Base-by-base conservation (phyloP, 2,329 filamentous ascomycete genomes). In the Curvularia verruculosa region DNA sequence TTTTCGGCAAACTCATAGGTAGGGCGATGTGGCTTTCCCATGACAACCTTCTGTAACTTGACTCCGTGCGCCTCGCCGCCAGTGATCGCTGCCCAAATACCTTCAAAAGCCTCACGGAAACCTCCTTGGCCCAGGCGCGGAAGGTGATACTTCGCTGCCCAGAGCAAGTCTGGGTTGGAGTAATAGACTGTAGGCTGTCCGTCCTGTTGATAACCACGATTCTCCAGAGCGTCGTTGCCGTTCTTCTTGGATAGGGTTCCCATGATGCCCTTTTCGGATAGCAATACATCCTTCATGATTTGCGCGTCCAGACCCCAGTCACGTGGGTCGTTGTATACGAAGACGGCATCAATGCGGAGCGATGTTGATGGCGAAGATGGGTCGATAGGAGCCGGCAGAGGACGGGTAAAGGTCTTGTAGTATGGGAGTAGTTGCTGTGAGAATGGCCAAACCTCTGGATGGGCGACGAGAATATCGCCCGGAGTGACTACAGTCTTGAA, bases 301-400 rank as follows among this genome's bases (percentile, higher is more conserved):
- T 96, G 90, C 2, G 87, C 87, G 75, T 98, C 94, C 9, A 97
- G 83, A 0, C 90, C 92, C 95, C 95, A 99, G 80, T 99, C 95
- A 54, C 95, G 86, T 3, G 95, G 93, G 76, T 98, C 95, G 75
- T 96, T 96, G 83, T 94, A 97, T 6, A 97, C 89, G 69, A 98
- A 89, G 26, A 98, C 86, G 26, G 93, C 92, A 71, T 96, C 92
- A 65, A 99, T 89, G 67, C 91, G 92, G 46, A 94, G 82, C 18
- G 81, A 83, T 13, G 80, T 78, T 0, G 76, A 76, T 2, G 76
- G 81, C 58, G 81, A 79, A 15, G 74, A 70, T 36, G 82, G 73
- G 49, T 80, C 76, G 61, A 84, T 79, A 12, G 80, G 81, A 8
- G 64, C 64, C 0, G 87, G 87, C 0, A 90, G 79, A 1, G 85